phyloP scores from a whole-genome alignment of 2,329 filamentous ascomycete genomes.

The Truncatella angustata region DNA sequence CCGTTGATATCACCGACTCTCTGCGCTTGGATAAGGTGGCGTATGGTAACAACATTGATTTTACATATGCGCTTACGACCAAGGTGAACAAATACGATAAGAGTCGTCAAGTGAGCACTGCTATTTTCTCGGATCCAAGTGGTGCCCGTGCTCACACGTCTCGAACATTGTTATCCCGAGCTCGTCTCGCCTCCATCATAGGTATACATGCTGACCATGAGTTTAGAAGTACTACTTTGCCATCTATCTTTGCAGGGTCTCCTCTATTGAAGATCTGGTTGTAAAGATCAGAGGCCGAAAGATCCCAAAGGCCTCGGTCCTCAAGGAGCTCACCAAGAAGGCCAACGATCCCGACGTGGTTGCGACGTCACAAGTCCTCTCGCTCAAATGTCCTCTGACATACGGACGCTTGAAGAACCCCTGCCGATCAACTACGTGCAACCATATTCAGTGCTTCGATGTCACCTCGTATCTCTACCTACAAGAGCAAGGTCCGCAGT shows the following conservation, averaged over 20 bases:
- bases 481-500: conserved; percentile 94
- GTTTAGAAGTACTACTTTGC: conserved; percentile 69
- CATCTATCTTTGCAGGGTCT: conserved; percentile 72
- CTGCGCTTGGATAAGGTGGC: conserved; percentile 65
- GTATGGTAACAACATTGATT: conserved; percentile 74
- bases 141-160: conserved; percentile 8
- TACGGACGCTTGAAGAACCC: conserved; percentile 79
- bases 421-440: conserved; percentile 75
- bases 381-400: conserved; percentile 88
- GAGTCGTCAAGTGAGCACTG: conserved; percentile 26
- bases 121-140: conserved; percentile 16
- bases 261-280: conserved; percentile 70
- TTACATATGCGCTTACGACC: conserved; percentile 88
- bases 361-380: conserved; percentile 83
- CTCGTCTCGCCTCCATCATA: conserved; percentile 9
- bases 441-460: conserved; percentile 94
- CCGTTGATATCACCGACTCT: conserved; percentile 82
- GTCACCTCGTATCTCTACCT: conserved; percentile 87
- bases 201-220: conserved; percentile 1
- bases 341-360: conserved; percentile 87
- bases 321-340: conserved; percentile 79
- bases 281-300: conserved; percentile 63
- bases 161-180: conserved; percentile 13
- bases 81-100: conserved; percentile 59
- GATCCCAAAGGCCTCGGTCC: conserved; percentile 77